Conservation (phyloP, 306 rosid genomes). For the Prunus davidiana region DNA sequence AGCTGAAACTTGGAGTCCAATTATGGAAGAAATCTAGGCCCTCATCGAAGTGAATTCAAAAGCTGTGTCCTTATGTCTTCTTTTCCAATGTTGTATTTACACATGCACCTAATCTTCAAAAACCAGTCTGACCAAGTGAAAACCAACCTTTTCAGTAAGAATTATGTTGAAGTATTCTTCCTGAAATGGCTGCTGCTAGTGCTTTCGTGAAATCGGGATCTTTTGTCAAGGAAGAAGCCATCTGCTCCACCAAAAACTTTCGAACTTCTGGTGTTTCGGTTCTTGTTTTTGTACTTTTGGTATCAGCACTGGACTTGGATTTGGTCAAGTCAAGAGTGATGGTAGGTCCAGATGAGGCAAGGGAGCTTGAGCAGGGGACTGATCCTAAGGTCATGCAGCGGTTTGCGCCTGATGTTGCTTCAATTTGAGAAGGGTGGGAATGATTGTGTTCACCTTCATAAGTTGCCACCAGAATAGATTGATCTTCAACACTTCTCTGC, state of each 20-base stretch:
- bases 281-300: conserved; percentile 34
- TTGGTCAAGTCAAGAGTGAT: conserved; percentile 59
- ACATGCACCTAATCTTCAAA: conserved; percentile 33
- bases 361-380: conserved; percentile 46
- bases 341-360: conserved; percentile 40
- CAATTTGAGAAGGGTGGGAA: conserved; percentile 54
- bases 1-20: neutral
- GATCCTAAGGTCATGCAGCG: conserved; percentile 37
- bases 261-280: conserved; percentile 52
- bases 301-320: conserved; percentile 36
- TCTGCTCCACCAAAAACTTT: conserved; percentile 75
- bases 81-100: conserved; percentile 62
- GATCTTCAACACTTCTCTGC: conserved; percentile 95
- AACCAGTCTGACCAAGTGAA: conserved; percentile 11
- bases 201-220: conserved; percentile 95
- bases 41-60: conserved; percentile 33
- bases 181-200: conserved; percentile 88
- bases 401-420: conserved; percentile 50
- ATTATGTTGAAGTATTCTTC: conserved; percentile 50
- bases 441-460: conserved; percentile 99
- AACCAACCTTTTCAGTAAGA: conserved; percentile 9
- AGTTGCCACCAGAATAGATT: conserved; percentile 79
- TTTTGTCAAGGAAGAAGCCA: conserved; percentile 91
- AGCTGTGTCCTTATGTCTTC: conserved; percentile 4
- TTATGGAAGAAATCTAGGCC: conserved; percentile 12